Evolutionary conservation across 352 stramenopile genomes (phyloP).

Genomic region (Poterioochromonas sp.): DNA sequence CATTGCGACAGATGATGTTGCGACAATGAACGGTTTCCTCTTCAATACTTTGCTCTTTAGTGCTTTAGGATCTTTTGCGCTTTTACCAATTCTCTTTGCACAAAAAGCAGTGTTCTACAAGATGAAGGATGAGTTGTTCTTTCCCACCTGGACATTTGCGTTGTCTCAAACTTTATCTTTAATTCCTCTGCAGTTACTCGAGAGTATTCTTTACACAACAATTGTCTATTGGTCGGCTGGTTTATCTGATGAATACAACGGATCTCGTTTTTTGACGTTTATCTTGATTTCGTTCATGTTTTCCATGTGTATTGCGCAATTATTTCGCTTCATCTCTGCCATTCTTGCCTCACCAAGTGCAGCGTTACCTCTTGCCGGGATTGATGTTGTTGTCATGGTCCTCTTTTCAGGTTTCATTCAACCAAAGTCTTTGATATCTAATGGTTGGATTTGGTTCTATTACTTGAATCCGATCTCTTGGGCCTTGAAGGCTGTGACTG

Average conservation of each 20-base stretch:
- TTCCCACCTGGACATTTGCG: neutral
- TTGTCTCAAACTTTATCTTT: neutral
- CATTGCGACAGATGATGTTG: constrained; percentile 39
- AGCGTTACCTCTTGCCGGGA: neutral
- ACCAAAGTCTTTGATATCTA: constrained; percentile 43
- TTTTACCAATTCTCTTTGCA: constrained; percentile 68
- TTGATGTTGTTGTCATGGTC: constrained; percentile 48
- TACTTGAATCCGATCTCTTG: constrained; percentile 54
- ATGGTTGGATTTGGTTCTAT: constrained; percentile 36
- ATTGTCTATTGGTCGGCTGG: constrained; percentile 6
- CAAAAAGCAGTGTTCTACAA: constrained; percentile 49
- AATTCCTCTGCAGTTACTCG: neutral
- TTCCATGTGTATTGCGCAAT: constrained; percentile 12
- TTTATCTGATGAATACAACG: neutral
- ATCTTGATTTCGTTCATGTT: constrained; percentile 19
- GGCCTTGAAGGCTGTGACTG: constrained; percentile 14
- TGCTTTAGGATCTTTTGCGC: constrained; percentile 61
- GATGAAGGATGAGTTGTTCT: constrained; percentile 2
- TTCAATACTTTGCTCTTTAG: constrained; percentile 76
- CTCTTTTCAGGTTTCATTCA: constrained; percentile 60
- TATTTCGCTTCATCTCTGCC: constrained; percentile 25
- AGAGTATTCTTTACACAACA: neutral
- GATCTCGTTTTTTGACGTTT: constrained; percentile 28
- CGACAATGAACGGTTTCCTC: constrained; percentile 61
- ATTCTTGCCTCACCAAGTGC: neutral